Evolutionary conservation across 2,329 filamentous ascomycete species (phyloP), one percentile per base, ranked within the genome.

Genomic region (Fusarium chlamydosporum): DNA sequence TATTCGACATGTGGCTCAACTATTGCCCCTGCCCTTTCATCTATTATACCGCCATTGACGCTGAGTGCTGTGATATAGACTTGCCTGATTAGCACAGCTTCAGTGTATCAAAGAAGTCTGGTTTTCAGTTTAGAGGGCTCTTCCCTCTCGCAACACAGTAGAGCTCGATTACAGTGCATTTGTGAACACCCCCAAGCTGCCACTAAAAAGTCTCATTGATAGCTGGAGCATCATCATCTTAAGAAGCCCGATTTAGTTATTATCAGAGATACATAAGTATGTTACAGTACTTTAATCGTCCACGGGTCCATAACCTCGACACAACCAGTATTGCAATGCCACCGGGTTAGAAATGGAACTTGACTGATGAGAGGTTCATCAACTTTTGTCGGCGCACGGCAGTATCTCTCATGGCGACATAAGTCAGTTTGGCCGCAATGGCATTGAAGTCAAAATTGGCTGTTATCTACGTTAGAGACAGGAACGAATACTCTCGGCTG

Each of bases 81-180:
- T 52, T n/a, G 29, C 42, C 48, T n/a, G 16, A 33, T 59, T 29
- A 45, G 38, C 35, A 46, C 11, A 10, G 26, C 34, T 58, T 52
- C 53, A 55, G 58, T 47, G 59, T 58, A 18, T 59, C 20, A 16
- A 43, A 35, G n/a, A 11, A 50, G 31, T n/a, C 6, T 11, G 15
- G n/a, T 20, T 51, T 38, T 18, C 5, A n/a, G 34, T 38, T 31
- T 29, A 43, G 45, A 29, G 45, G 18, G 20, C 41, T 31, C 37
- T 47, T 23, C 26, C 31, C 12, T 45, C 33, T 37, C 23, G 7
- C 16, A 37, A 27, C 10, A n/a, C n/a, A 42, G 37, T 48, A 35
- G 20, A 26, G 16, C 37, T 50, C 10, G 23, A 29, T 37, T 45
- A 34, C 61, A 55, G 45, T 23, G n/a, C 40, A 26, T 55, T 51